phyloP scores from a whole-genome alignment of 805 yeast species.

The Candida argentea region DNA sequence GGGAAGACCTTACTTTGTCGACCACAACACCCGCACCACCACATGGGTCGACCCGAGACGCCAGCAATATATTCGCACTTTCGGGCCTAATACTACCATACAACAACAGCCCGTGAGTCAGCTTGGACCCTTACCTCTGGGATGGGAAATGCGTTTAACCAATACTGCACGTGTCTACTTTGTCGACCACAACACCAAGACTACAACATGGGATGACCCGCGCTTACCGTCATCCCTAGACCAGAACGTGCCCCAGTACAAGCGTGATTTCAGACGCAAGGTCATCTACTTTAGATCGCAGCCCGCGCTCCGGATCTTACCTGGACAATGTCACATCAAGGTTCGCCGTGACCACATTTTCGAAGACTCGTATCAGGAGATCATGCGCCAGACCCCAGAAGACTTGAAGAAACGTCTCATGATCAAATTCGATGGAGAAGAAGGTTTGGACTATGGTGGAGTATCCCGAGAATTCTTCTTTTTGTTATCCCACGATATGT shows the following conservation, averaged over 20 bases:
- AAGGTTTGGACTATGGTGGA: slow-evolving; percentile 99
- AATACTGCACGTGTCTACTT: slow-evolving; percentile 97
- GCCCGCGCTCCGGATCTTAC: slow-evolving; percentile 92
- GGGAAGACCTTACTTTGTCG: slow-evolving; percentile 97
- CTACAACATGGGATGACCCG: slow-evolving; percentile 99
- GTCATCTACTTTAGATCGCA: slow-evolving; percentile 96
- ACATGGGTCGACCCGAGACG: slow-evolving; percentile 99
- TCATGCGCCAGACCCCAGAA: slow-evolving; percentile 98
- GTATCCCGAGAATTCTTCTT: slow-evolving; percentile 97
- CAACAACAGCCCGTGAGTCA: slow-evolving; percentile 98
- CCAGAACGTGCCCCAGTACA: slow-evolving; percentile 97
- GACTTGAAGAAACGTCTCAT: slow-evolving; percentile 94
- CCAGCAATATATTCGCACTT: slow-evolving; percentile 94
- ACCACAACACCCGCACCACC: slow-evolving; percentile 98
- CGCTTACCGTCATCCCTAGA: slow-evolving; percentile 94
- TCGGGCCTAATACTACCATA: slow-evolving; percentile 83
- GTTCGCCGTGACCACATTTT: slow-evolving; percentile 94
- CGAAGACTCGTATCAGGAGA: slow-evolving; percentile 96
- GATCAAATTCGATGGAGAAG: slow-evolving; percentile 99
- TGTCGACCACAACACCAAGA: slow-evolving; percentile 97
- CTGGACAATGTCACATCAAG: slow-evolving; percentile 98
- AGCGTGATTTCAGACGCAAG: slow-evolving; percentile 97
- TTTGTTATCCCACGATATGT: slow-evolving; percentile 94
- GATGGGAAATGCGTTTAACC: slow-evolving; percentile 99
- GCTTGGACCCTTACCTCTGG: slow-evolving; percentile 94